Base-by-base conservation (phyloP, 805 yeast genomes). In the Ogataea chonburiensis region DNA sequence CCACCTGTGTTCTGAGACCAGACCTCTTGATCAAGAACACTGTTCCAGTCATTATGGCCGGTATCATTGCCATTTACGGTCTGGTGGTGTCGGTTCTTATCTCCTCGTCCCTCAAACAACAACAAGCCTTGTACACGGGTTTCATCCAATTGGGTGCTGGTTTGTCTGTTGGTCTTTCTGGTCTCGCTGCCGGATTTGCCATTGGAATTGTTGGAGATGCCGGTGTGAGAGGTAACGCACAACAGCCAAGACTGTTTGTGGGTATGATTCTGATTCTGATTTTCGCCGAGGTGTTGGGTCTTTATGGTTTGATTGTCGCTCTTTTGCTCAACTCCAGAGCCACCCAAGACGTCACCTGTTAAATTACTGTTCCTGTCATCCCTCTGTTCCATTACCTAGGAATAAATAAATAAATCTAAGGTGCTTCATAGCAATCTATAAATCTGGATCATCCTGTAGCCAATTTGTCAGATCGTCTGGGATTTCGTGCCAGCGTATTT, bases 121-220 rank as follows among this genome's bases (percentile, higher is more conserved):
- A 77, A 55, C 96, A 89, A 70, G 94, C 98, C 40, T 73, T 91
- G 50, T 91, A 86, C 74, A 87, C 96, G 45, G 98, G 98, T 51
- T 91, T 91, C 75, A 88, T 91, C 67, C 98, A 91, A 73, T 75
- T 91, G 58, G 98, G 96, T 69, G 96, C 97, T 42, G 98, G 98
- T 66, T 75, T 91, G 56, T 85, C 96, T 34, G 98, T 91, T 51
- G 98, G 98, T 60, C 75, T 91, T 54, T 83, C 96, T 46, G 96
- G 98, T 65, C 76, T 91, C 61, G 97, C 98, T 61, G 96, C 97
- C 49, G 98, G 98, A 54, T 91, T 87, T 61, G 97, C 98, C 65
- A 91, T 91, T 70, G 98, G 98, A 71, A 91, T 91, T 53, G 98
- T 91, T 52, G 98, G 98, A 66, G 98, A 91, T 65, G 97, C 96